Evolutionary conservation across 2,329 filamentous ascomycete genomes (phyloP), one percentile per base, ranked within the genome.

Genomic region (Thelonectria rubi): DNA sequence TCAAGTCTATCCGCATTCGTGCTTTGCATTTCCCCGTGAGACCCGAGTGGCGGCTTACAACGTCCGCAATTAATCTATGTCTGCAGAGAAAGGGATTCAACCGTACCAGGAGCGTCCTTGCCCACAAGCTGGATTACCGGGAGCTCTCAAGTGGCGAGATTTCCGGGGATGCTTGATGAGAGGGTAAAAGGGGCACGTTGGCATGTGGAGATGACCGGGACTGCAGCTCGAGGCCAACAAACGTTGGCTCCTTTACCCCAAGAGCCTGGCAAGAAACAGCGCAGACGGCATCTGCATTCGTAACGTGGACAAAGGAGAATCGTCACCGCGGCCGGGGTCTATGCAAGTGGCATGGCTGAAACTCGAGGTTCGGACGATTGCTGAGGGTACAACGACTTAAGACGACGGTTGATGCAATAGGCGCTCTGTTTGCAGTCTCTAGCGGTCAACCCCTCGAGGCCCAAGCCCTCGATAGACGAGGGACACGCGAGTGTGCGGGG

Each of bases 161-260:
- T 52, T 57, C 26, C 18, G 30, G 55, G 26, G 45, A 34, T 55
- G 47, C 57, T 37, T 54, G 56, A 58, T 64, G 32, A 57, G 46
- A 59, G 60, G 57, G 53, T 65, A 60, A 58, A 64, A 65, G 61
- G 56, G 57, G 54, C 39, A 55, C 56, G 55, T 64, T 60, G 61
- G 54, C 50, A 48, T 34, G 54, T 53, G 56, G 57, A 30, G 45
- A 18, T 42, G 26, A 30, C 42, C 21, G 49, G 30, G 42, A 55
- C 40, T 50, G 46, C 15, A 60, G 20, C 47, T 42, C 39, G 5
- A 20, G 5, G 18, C 3, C 10, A 20, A 18, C 5, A 5, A 2
- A 2, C 2, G 10, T 30, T 30, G 26, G 26, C 26, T 30, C 5
- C 8, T 30, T 8, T 30, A 30, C 10, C 3, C 21, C 26, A 8